Percentiles rank a stretch among this genome's conserved stretches.
Evolutionary conservation across 225 moss, liverwort and hornwort genomes (phyloP).

Genomic region (Polytrichum commune): DNA sequence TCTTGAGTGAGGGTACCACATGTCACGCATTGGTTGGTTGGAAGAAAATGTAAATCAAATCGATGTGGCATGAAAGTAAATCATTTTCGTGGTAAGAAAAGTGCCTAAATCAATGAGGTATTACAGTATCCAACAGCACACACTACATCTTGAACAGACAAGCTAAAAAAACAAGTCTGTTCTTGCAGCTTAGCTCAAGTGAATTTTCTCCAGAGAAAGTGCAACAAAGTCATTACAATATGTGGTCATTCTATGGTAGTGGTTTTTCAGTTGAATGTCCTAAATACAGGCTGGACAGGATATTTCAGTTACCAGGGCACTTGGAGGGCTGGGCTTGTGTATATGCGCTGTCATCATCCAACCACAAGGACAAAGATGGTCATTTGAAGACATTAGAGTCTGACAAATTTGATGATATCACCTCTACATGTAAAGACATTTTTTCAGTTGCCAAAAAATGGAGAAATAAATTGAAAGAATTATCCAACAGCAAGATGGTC

Average conservation of each 20-base stretch:
- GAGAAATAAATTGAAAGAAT: neutral
- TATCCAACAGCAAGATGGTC: neutral
- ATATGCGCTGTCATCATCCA: conserved; percentile 31
- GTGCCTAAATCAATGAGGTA: no score
- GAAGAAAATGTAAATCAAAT: neutral
- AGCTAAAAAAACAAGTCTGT: neutral
- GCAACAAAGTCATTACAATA: no score
- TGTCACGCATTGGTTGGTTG: neutral
- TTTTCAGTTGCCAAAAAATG: no score
- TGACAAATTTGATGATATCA: no score
- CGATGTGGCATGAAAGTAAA: neutral
- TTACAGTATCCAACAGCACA: neutral
- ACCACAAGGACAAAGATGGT: neutral
- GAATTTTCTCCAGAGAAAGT: neutral
- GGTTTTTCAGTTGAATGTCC: no score
- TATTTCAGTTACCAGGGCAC: conserved; percentile 41
- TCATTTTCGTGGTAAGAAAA: neutral
- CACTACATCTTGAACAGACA: neutral
- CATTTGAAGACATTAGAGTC: no score
- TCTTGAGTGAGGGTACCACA: no score
- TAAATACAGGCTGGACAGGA: no score
- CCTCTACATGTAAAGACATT: no score
- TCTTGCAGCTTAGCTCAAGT: neutral
- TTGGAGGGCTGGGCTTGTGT: conserved; percentile 37
- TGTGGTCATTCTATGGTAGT: no score